These are phyloP conservation scores for Phanerochaete sordida DNA, from an alignment of 768 basidiomycete species.

Conservation along the genomic window DNA sequence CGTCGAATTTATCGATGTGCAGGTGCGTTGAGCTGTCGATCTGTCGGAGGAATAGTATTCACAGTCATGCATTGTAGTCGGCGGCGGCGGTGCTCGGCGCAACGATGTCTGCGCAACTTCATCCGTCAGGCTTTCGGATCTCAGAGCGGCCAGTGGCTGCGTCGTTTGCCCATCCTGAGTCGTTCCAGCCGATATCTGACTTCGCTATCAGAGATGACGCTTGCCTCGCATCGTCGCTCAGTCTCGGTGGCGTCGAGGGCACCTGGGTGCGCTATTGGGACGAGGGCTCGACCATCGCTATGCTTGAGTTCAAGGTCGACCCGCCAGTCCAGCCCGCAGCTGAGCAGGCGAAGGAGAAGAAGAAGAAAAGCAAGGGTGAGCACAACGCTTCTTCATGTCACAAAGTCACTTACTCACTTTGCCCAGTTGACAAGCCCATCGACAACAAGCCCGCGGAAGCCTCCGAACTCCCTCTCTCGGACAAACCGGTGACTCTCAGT, in stretches of 20 bases:
- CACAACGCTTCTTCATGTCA: background rate
- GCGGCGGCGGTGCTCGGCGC: constrained; percentile 78
- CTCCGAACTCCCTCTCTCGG: constrained; percentile 67
- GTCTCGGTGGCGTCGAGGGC: constrained; percentile 69
- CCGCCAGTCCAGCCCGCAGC: constrained; percentile 39
- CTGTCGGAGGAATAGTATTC: constrained; percentile 14
- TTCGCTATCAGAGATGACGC: constrained; percentile 74
- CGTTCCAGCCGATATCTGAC: constrained; percentile 81
- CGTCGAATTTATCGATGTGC: constrained; percentile 83
- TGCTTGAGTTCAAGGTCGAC: constrained; percentile 78
- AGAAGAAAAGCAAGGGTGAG: constrained; percentile 57
- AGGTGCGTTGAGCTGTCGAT: constrained; percentile 44
- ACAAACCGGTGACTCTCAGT: constrained; percentile 78
- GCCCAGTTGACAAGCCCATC: constrained; percentile 3
- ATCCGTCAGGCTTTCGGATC: constrained; percentile 93
- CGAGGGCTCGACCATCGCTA: constrained; percentile 70
- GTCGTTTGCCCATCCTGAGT: constrained; percentile 89
- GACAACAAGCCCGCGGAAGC: constrained; percentile 43
- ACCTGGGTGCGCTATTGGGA: constrained; percentile 92
- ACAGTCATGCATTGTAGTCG: constrained; percentile 48
- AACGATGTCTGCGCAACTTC: constrained; percentile 82
- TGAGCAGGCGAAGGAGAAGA: constrained; percentile 43
- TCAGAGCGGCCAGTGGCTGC: constrained; percentile 85
- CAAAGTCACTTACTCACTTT: background rate
- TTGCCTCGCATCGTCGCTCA: constrained; percentile 61